These are phyloP conservation scores for Picea glauca DNA, from an alignment of 75 land plant species.

Conservation along the genomic window DNA sequence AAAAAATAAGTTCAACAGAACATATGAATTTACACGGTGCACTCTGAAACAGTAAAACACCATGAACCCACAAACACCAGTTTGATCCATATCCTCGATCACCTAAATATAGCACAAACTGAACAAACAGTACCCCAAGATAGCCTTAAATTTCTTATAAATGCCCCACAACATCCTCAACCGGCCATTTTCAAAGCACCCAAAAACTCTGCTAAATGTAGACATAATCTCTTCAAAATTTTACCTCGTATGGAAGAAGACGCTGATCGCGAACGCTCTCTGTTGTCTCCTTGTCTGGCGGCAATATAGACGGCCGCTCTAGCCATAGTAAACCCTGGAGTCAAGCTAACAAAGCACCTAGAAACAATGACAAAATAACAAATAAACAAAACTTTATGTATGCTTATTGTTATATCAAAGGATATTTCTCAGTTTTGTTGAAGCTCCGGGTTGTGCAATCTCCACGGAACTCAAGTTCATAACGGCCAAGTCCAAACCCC, in stretches of 20 bases:
- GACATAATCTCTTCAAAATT: too few relatives aligned
- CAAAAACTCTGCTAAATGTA: too few relatives aligned
- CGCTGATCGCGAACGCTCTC: conserved; percentile 22
- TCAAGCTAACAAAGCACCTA: not conserved
- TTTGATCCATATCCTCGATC: too few relatives aligned
- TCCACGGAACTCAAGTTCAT: conserved; percentile 35
- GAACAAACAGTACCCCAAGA: too few relatives aligned
- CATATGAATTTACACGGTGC: too few relatives aligned
- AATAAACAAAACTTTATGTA: not conserved
- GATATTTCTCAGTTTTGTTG: conserved; percentile 74
- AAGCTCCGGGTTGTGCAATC: conserved; percentile 35
- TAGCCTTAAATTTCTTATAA: too few relatives aligned
- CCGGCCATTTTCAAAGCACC: too few relatives aligned
- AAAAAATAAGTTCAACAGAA: too few relatives aligned
- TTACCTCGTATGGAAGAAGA: conserved; percentile 70
- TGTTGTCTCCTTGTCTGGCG: conserved; percentile 63
- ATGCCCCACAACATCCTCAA: too few relatives aligned
- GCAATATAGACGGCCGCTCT: conserved; percentile 42
- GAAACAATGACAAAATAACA: not conserved
- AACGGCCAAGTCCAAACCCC: conserved; percentile 55
- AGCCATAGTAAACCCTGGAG: conserved; percentile 48
- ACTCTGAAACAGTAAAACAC: too few relatives aligned
- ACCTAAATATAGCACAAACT: too few relatives aligned
- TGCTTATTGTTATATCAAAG: conserved; percentile 26
- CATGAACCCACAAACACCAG: too few relatives aligned